These are phyloP conservation scores for Fusarium domesticum DNA, from an alignment of 2,329 filamentous ascomycete species.

Conservation along the genomic window DNA sequence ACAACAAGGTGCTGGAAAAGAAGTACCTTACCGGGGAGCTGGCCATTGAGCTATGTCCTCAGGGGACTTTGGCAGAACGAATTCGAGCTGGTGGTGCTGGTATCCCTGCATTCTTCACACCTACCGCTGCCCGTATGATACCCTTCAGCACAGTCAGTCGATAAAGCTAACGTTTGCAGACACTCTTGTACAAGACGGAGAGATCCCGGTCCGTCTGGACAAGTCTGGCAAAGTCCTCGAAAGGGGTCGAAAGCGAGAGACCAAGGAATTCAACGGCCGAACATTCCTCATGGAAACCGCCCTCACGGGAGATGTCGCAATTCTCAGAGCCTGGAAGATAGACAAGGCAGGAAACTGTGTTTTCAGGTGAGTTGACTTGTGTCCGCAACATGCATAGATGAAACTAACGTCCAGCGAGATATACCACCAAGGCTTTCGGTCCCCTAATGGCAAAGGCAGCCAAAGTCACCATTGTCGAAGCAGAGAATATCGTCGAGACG, in stretches of 20 bases:
- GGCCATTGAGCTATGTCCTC: slow-evolving; percentile 72
- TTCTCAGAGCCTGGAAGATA: slow-evolving; percentile 72
- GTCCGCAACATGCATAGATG: neutral
- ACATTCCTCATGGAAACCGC: slow-evolving; percentile 76
- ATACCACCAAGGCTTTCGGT: slow-evolving; percentile 73
- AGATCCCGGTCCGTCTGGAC: slow-evolving; percentile 63
- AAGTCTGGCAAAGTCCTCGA: slow-evolving; percentile 59
- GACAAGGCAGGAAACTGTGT: slow-evolving; percentile 76
- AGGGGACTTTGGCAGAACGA: slow-evolving; percentile 71
- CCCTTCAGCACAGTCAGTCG: accelerated
- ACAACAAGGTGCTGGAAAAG: slow-evolving; percentile 72
- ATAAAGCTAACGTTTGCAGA: slow-evolving; percentile 36
- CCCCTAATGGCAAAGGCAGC: slow-evolving; percentile 80
- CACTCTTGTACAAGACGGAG: slow-evolving; percentile 65
- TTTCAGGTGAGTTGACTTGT: slow-evolving; percentile 54
- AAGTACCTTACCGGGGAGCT: slow-evolving; percentile 74
- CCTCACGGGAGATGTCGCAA: slow-evolving; percentile 72
- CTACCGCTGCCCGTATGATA: slow-evolving; percentile 63
- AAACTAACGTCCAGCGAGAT: slow-evolving; percentile 37
- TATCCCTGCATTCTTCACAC: slow-evolving; percentile 78
- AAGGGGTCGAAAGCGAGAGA: slow-evolving; percentile 64
- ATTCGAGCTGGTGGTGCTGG: slow-evolving; percentile 71
- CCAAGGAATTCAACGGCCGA: slow-evolving; percentile 68
- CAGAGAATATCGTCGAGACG: slow-evolving; percentile 75
- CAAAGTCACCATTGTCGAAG: slow-evolving; percentile 74